Percentiles rank a stretch among this genome's conserved stretches.
These are phyloP conservation scores for Starmerella ratchasimensis DNA, from an alignment of 805 yeast species.

Conservation along the genomic window DNA sequence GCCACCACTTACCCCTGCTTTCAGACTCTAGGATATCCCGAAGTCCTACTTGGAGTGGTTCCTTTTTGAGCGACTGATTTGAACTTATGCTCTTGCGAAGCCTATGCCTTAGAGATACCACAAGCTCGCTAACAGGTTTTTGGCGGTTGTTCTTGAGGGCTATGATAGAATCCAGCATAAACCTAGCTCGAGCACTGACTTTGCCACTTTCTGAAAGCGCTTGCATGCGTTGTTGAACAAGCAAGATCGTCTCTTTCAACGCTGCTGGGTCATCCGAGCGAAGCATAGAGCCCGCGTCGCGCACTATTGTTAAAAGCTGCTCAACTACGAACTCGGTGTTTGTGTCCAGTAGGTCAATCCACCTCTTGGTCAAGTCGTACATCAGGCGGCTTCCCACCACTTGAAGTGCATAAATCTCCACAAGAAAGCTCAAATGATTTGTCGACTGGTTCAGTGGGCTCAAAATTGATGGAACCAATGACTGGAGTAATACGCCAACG, in stretches of 20 bases:
- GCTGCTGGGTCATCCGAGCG: constrained; percentile 84
- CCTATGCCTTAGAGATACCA: constrained; percentile 40
- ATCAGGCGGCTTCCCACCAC: constrained; percentile 58
- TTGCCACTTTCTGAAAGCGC: constrained; percentile 26
- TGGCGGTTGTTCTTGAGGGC: constrained; percentile 77
- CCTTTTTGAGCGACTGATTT: constrained; percentile 31
- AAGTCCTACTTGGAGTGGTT: constrained; percentile 71
- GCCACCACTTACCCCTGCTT: constrained; percentile 95
- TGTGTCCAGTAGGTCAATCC: constrained; percentile 47
- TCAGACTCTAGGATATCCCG: constrained; percentile 68
- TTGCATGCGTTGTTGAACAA: constrained; percentile 37
- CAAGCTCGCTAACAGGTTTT: constrained; percentile 41
- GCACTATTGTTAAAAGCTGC: constrained; percentile 53
- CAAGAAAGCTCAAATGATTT: constrained; percentile 48
- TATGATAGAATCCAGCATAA: constrained; percentile 71
- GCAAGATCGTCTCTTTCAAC: constrained; percentile 59
- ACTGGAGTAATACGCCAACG: constrained; percentile 77
- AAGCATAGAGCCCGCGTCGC: constrained; percentile 68
- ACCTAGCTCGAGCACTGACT: constrained; percentile 53
- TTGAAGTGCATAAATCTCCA: constrained; percentile 66
- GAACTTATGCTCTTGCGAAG: constrained; percentile 48
- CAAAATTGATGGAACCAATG: constrained; percentile 33
- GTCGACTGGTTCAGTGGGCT: constrained; percentile 28
- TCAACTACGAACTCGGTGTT: constrained; percentile 38
- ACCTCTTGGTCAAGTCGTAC: constrained; percentile 53